Evolutionary conservation across 495 filamentous ascomycete genomes (phyloP).

Genomic region (Talaromyces nanjingensis): DNA sequence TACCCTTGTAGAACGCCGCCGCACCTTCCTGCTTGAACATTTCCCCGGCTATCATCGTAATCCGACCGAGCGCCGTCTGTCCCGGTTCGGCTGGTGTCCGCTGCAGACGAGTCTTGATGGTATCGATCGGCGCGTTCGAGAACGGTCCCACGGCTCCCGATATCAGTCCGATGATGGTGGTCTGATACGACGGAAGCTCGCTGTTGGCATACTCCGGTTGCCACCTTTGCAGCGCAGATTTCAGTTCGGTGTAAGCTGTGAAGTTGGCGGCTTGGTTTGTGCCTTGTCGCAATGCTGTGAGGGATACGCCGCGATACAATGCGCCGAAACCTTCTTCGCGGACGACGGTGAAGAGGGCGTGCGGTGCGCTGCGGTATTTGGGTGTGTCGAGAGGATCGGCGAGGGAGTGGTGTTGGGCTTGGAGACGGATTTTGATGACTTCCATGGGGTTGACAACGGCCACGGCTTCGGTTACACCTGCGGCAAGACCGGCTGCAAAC

Average conservation of each 20-base stretch:
- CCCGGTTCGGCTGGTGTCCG: constrained; percentile 78
- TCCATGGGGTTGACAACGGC: constrained; percentile 97
- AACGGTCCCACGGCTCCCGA: constrained; percentile 92
- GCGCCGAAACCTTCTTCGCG: constrained; percentile 83
- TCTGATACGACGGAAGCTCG: constrained; percentile 80
- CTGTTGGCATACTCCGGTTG: constrained; percentile 53
- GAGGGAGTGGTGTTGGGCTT: constrained; percentile 94
- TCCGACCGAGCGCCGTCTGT: constrained; percentile 68
- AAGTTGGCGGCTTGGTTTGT: constrained; percentile 99
- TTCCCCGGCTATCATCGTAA: constrained; percentile 69
- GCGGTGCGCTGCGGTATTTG: constrained; percentile 96
- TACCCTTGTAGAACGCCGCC: constrained; percentile 96
- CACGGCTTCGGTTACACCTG: constrained; percentile 94
- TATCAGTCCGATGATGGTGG: constrained; percentile 82
- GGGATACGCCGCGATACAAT: constrained; percentile 84
- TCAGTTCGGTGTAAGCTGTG: constrained; percentile 94
- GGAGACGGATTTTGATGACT: constrained; percentile 95
- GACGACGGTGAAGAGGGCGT: constrained; percentile 88
- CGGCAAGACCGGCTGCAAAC: constrained; percentile 68
- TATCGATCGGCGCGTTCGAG: constrained; percentile 96
- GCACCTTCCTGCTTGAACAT: constrained; percentile 97
- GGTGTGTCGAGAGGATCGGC: constrained; percentile 85
- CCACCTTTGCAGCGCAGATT: constrained; percentile 60
- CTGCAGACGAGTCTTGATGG: constrained; percentile 95
- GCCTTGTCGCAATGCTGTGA: constrained; percentile 90